These are phyloP conservation scores for Sporodiniella umbellata DNA, from an alignment of 371 early-diverging fungal species.

Conservation along the genomic window DNA sequence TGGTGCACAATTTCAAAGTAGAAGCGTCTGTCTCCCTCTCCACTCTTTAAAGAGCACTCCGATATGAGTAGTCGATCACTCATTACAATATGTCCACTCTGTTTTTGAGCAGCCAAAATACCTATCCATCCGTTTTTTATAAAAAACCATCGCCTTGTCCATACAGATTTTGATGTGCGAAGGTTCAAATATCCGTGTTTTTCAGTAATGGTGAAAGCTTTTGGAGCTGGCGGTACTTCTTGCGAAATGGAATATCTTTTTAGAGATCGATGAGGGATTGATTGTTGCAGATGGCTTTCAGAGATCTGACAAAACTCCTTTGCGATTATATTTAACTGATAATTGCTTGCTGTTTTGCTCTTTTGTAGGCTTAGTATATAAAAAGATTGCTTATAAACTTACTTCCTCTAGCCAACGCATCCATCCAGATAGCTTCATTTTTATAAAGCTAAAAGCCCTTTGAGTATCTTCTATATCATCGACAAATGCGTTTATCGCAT, in stretches of 20 bases:
- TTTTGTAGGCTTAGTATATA: too few relatives aligned
- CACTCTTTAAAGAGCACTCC: constrained; percentile 44
- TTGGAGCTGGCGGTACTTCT: not conserved
- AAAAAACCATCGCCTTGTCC: constrained; percentile 60
- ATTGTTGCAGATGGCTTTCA: constrained; percentile 29
- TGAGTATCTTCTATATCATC: constrained; percentile 33
- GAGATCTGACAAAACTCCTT: constrained; percentile 23
- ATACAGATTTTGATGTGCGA: constrained; percentile 29
- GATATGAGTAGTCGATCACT: constrained; percentile 50
- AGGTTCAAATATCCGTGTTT: constrained; percentile 39
- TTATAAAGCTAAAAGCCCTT: constrained; percentile 17
- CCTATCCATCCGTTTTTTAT: constrained; percentile 57
- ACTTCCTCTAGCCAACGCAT: constrained; percentile 41
- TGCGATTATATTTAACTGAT: constrained; percentile 30
- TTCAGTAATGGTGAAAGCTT: not conserved
- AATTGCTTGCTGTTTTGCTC: constrained; percentile 32
- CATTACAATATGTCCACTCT: constrained; percentile 51
- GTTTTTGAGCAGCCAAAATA: constrained; percentile 42
- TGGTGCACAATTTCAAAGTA: constrained; percentile 65
- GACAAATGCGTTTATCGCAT: constrained; percentile 27
- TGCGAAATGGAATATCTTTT: constrained; percentile 19
- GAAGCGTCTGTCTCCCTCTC: constrained; percentile 63
- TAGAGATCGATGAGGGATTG: constrained; percentile 31
- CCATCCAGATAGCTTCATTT: constrained; percentile 34
- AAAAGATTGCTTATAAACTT: not conserved